Percentiles rank a stretch among this genome's conserved stretches.
Evolutionary conservation across 2,329 filamentous ascomycete genomes (phyloP).

Genomic region (Chaetomium olivaceum): DNA sequence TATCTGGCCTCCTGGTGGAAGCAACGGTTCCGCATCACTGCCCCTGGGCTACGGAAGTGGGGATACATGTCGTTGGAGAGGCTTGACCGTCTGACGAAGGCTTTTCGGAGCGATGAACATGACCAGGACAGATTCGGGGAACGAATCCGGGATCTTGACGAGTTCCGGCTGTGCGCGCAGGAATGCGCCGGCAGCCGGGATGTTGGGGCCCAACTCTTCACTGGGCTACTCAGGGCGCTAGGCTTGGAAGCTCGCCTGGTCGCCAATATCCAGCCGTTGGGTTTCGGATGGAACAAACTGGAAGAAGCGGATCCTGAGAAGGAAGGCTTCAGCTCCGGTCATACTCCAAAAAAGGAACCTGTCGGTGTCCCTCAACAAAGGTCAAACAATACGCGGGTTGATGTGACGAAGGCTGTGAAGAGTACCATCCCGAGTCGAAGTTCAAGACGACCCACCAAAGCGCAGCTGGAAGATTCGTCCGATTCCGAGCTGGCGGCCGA

Average conservation of each 20-base stretch:
- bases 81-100: slow-evolving; percentile 71
- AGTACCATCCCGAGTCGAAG: slow-evolving; percentile 15
- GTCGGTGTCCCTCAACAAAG: slow-evolving; percentile 23
- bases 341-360: slow-evolving; percentile 27
- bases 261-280: slow-evolving; percentile 78
- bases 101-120: slow-evolving; percentile 63
- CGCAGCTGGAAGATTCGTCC: slow-evolving; percentile 47
- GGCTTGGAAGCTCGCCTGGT: slow-evolving; percentile 83
- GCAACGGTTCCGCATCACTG: slow-evolving; percentile 73
- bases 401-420: slow-evolving; percentile 29
- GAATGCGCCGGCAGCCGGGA: slow-evolving; percentile 80
- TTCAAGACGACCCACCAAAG: slow-evolving; percentile 18
- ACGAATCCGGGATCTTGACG: slow-evolving; percentile 63
- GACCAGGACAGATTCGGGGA: slow-evolving; percentile 74
- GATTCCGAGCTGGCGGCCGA: slow-evolving; percentile 51
- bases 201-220: slow-evolving; percentile 86
- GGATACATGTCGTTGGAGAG: slow-evolving; percentile 81
- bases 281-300: slow-evolving; percentile 85
- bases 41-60: slow-evolving; percentile 80
- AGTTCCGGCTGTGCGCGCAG: slow-evolving; percentile 69
- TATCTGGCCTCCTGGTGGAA: slow-evolving; percentile 85
- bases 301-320: slow-evolving; percentile 70
- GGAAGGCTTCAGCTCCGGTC: slow-evolving; percentile 28
- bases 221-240: slow-evolving; percentile 75
- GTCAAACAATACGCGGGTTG: slow-evolving; percentile 9